Evolutionary conservation across 164 flowering plant species (phyloP), one percentile per base, ranked within the genome.

Genomic region (Umbellularia californica): DNA sequence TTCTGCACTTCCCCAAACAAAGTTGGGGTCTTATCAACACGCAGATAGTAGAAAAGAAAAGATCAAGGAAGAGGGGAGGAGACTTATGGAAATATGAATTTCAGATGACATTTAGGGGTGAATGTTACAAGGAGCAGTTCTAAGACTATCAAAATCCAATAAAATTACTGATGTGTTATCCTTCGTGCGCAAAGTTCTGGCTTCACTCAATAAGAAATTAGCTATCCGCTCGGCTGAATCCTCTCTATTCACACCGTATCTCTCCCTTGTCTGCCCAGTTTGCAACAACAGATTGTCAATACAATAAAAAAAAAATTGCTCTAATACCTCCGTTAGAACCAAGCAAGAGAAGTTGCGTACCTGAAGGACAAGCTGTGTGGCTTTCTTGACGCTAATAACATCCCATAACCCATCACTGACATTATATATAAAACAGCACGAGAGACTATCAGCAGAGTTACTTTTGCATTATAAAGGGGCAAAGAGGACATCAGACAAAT

Each of bases 371-470:
- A 94, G 88, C 81, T 96, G 97, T 67, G 80, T 28, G 50, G 95
- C 94, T 76, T 92, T 96, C 86, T 84, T 96, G 5, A 74, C 69
- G 62, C 89, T 85, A 60, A 96, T 75, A 50, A 96, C 99, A 79
- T 96, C 99, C 99, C 99, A 96, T 58, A 96, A 90, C 71, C 99
- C 98, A 79, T 96, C 99, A 80, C 99, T 94, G 88, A 82, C 81
- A 41, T 41, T 67, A 17, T 7, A 41, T 41, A 67, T 17, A 14
- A 28, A 33, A 67, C 50, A 67, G 20, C 20, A 67, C 3, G 13
- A 17, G 11, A 41, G 5, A 41, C 47, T 30, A 30, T 67, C 47
- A 14, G n/a, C 15, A 28, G 69, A 27, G 47, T 17, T 28, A 17
- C 10, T 15, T 17, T 19, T 12, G 28, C 33, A 23, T 23, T 64